phyloP scores from a whole-genome alignment of 345 rosid species.

The Euphorbia tirucalli region DNA sequence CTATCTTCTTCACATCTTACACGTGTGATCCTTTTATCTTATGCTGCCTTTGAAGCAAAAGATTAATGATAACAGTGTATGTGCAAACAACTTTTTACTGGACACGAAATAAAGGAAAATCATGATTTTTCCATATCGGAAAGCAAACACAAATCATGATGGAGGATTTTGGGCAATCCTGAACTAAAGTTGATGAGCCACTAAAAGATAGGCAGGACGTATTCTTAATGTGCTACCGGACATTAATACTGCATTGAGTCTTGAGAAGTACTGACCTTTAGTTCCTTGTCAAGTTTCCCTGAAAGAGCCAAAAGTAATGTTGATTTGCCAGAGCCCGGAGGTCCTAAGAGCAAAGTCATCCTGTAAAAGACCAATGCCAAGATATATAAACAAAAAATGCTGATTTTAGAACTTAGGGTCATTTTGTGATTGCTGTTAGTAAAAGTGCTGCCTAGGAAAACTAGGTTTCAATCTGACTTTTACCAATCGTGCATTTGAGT shows the following conservation, averaged over 20 bases:
- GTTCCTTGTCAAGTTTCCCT: conserved; percentile 59
- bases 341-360: conserved; percentile 94
- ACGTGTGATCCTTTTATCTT: background rate
- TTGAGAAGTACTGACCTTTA: conserved; percentile 51
- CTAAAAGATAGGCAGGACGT: background rate
- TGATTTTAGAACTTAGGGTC: conserved; percentile 12
- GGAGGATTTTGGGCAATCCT: background rate
- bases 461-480: no score
- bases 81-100: background rate
- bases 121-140: background rate
- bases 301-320: conserved; percentile 77
- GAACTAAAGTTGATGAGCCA: background rate
- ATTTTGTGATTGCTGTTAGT: no score
- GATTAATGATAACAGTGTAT: background rate
- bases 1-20: conserved; percentile 1
- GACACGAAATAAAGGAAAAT: background rate
- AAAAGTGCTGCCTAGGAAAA: no score
- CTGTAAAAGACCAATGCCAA: conserved; percentile 27
- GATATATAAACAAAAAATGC: background rate
- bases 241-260: conserved; percentile 26
- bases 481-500: no score
- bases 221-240: conserved; percentile 22
- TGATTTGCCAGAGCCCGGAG: conserved; percentile 93
- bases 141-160: background rate
- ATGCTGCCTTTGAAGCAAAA: no score